A percentile compares a stretch with the other conserved stretches of the same genome.
These are phyloP conservation scores for Septoria petroselini DNA, from an alignment of 2,329 filamentous ascomycete genomes.

Conservation along the genomic window DNA sequence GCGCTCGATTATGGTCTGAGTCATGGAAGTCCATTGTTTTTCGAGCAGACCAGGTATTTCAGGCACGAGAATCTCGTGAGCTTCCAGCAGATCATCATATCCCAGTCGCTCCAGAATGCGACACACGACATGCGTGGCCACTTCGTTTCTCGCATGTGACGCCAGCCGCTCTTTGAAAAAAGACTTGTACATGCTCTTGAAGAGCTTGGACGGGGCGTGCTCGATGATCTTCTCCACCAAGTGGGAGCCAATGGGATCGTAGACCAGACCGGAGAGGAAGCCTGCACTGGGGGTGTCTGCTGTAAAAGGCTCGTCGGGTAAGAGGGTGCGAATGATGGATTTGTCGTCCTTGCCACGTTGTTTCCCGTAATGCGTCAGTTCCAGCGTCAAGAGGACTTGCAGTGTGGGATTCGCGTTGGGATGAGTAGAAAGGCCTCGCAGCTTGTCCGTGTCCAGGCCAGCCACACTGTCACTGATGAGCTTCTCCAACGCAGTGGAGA, in stretches of 20 bases:
- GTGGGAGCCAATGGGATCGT: conserved; percentile 85
- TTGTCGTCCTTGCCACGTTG: conserved; percentile 61
- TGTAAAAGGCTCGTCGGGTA: conserved; percentile 74
- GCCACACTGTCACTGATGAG: conserved; percentile 75
- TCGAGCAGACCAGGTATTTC: conserved; percentile 71
- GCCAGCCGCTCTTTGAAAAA: conserved; percentile 77
- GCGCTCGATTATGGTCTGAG: conserved; percentile 79
- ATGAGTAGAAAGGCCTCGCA: conserved; percentile 81
- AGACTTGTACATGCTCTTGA: conserved; percentile 80
- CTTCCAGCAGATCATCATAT: conserved; percentile 77
- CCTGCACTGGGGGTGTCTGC: conserved; percentile 70
- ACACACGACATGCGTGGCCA: conserved; percentile 83
- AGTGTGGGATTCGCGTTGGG: conserved; percentile 88
- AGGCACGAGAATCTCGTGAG: conserved; percentile 67
- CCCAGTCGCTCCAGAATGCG: conserved; percentile 77
- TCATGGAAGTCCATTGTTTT: conserved; percentile 71
- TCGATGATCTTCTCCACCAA: conserved; percentile 83
- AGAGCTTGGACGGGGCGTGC: conserved; percentile 78
- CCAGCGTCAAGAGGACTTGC: conserved; percentile 84
- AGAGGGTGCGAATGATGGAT: conserved; percentile 70
- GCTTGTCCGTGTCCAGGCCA: conserved; percentile 71
- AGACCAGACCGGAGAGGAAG: conserved; percentile 83
- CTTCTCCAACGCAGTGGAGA: conserved; percentile 72
- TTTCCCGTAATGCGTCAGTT: conserved; percentile 71
- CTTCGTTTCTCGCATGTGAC: conserved; percentile 80